These are phyloP conservation scores for Colletotrichum lini DNA, from an alignment of 2,329 filamentous ascomycete species.

Conservation along the genomic window DNA sequence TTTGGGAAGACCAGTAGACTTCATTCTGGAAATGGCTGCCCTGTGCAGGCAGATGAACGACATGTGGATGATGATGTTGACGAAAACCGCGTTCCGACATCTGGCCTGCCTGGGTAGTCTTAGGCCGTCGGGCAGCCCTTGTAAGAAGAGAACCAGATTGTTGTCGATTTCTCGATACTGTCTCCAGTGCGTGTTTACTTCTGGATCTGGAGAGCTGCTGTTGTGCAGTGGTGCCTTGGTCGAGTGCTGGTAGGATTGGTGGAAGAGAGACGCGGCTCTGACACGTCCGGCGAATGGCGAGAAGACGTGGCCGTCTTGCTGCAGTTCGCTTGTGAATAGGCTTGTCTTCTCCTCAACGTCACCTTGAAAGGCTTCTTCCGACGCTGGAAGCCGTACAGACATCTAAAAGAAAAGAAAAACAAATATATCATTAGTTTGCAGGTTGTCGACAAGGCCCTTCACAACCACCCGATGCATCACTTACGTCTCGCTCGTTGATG, in stretches of 20 bases:
- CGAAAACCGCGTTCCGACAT: conserved; percentile 72
- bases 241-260: conserved; percentile 70
- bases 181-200: conserved; percentile 73
- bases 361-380: conserved; percentile 72
- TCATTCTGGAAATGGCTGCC: conserved; percentile 78
- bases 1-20: conserved; percentile 62
- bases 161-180: conserved; percentile 75
- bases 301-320: conserved; percentile 63
- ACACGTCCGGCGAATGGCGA: conserved; percentile 72
- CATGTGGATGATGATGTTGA: conserved; percentile 77
- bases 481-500: conserved; percentile 73
- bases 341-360: conserved; percentile 67
- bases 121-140: conserved; percentile 72
- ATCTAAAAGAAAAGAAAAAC: conserved; percentile 51
- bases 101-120: conserved; percentile 70
- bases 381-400: conserved; percentile 73
- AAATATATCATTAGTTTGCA: background rate
- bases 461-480: background rate
- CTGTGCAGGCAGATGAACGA: conserved; percentile 79
- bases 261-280: conserved; percentile 72
- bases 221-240: conserved; percentile 73
- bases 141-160: conserved; percentile 71
- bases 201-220: conserved; percentile 66
- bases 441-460: background rate
- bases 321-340: conserved; percentile 64